Percentiles rank a stretch among this genome's conserved stretches.
Evolutionary conservation across 768 basidiomycete genomes (phyloP).

Genomic region (Tricholomella constricta): DNA sequence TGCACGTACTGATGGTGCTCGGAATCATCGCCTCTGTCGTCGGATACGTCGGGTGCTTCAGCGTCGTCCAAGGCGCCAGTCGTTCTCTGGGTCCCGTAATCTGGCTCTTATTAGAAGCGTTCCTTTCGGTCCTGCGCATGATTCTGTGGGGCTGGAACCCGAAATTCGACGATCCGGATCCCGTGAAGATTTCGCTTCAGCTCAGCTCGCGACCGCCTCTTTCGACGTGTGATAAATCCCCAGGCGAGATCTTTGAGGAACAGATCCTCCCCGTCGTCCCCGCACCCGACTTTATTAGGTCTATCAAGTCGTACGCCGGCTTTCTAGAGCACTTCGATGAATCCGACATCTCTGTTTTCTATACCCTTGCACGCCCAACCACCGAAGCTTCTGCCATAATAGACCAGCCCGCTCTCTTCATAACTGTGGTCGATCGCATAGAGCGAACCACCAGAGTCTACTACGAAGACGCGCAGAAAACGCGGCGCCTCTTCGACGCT

Average conservation of each 20-base stretch:
- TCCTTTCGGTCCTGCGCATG: constrained; percentile 12
- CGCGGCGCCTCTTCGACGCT: background rate
- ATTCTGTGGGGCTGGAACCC: constrained; percentile 17
- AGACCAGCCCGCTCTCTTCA: background rate
- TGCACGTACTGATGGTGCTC: constrained; percentile 4
- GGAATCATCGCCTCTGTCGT: constrained; percentile 2
- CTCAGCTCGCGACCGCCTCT: background rate
- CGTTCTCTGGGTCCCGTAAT: constrained; percentile 1
- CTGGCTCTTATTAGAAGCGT: constrained; percentile 17
- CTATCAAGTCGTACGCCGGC: background rate
- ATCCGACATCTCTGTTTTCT: background rate
- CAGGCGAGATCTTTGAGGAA: background rate
- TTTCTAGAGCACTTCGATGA: background rate
- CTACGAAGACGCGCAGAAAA: background rate
- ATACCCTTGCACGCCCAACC: background rate
- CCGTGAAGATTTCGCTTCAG: background rate
- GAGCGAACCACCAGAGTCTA: background rate
- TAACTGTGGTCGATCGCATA: background rate
- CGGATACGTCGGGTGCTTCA: constrained; percentile 21
- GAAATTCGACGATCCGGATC: background rate
- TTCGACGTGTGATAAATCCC: background rate
- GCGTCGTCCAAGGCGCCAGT: constrained; percentile 8
- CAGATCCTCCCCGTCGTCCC: constrained; percentile 1
- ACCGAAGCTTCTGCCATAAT: no score
- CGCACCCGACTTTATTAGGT: background rate